Percentiles rank a stretch among this genome's conserved stretches.
Evolutionary conservation across 2,329 filamentous ascomycete species (phyloP).

Genomic region (Paracamarosporium sp.): DNA sequence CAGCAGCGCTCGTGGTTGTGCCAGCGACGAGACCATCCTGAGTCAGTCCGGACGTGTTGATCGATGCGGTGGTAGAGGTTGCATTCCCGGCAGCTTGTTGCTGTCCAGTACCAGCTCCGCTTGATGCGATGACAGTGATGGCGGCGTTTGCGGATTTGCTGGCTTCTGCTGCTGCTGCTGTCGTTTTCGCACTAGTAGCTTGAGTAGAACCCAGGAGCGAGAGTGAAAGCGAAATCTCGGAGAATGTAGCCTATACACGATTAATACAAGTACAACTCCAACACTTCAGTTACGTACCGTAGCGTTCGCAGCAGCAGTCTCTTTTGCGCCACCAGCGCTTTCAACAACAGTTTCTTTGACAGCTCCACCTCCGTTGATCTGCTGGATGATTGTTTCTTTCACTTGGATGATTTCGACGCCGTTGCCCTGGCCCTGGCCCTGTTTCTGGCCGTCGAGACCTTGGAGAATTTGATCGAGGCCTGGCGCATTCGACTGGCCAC

Average conservation of each 20-base stretch:
- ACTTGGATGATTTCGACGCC: slow-evolving; percentile 19
- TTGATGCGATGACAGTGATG: slow-evolving; percentile 3
- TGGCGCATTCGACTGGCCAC: slow-evolving; percentile 9
- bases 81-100: not conserved
- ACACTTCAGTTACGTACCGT: not conserved
- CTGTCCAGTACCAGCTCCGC: not conserved
- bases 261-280: not conserved
- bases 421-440: slow-evolving; percentile 13
- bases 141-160: not conserved
- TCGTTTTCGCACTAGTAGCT: not conserved
- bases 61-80: not conserved
- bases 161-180: not conserved
- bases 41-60: not conserved
- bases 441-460: slow-evolving; percentile 13
- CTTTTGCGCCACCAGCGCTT: slow-evolving; percentile 2
- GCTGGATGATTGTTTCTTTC: slow-evolving; percentile 19
- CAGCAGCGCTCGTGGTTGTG: slow-evolving; percentile 24
- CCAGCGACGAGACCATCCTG: slow-evolving; percentile 26
- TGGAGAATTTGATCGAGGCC: slow-evolving; percentile 18
- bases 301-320: not conserved
- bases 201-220: slow-evolving; percentile 4
- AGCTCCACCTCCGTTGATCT: slow-evolving; percentile 7
- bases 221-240: not conserved
- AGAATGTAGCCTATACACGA: not conserved
- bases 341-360: slow-evolving; percentile 16